Percentiles rank a stretch among this genome's conserved stretches.
These are phyloP conservation scores for Picea abies DNA, from an alignment of 83 land plant species.

Conservation along the genomic window DNA sequence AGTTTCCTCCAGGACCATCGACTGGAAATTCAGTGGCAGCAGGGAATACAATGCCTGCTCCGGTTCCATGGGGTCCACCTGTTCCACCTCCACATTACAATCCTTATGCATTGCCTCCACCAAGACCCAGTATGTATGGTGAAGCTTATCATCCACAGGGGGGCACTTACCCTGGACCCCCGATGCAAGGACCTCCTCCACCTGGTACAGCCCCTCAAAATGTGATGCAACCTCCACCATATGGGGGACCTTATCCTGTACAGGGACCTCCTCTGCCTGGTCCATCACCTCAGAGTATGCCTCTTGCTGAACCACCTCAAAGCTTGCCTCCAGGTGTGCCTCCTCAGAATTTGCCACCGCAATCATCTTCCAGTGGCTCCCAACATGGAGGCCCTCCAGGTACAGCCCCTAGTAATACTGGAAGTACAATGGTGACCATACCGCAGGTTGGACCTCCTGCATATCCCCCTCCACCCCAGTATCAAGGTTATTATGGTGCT, in stretches of 20 bases:
- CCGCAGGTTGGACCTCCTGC: slow-evolving; percentile 34
- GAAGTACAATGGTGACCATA: slow-evolving; percentile 19
- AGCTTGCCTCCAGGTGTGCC: slow-evolving; percentile 65
- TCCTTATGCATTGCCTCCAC: slow-evolving; percentile 11
- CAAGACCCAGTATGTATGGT: slow-evolving; percentile 12
- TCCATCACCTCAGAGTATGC: slow-evolving; percentile 18
- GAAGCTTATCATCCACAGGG: slow-evolving; percentile 5
- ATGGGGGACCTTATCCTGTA: not conserved
- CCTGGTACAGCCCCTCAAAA: slow-evolving; percentile 13
- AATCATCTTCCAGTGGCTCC: slow-evolving; percentile 27
- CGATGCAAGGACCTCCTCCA: slow-evolving; percentile 3
- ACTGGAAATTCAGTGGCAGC: slow-evolving; percentile 8
- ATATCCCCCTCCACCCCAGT: slow-evolving; percentile 33
- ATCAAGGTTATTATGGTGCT: slow-evolving; percentile 27
- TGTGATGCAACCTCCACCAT: slow-evolving; percentile 12
- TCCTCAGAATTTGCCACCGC: slow-evolving; percentile 33
- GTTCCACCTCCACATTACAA: slow-evolving; percentile 13
- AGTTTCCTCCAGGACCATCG: slow-evolving; percentile 14
- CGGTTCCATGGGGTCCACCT: slow-evolving; percentile 18
- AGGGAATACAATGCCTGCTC: slow-evolving; percentile 8
- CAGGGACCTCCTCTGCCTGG: slow-evolving; percentile 2
- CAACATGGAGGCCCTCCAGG: slow-evolving; percentile 14
- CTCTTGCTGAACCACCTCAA: slow-evolving; percentile 40
- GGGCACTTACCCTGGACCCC: not conserved
- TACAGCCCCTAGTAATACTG: slow-evolving; percentile 18